phyloP scores from a whole-genome alignment of 2,329 filamentous ascomycete genomes.

The Penicillium sp. region DNA sequence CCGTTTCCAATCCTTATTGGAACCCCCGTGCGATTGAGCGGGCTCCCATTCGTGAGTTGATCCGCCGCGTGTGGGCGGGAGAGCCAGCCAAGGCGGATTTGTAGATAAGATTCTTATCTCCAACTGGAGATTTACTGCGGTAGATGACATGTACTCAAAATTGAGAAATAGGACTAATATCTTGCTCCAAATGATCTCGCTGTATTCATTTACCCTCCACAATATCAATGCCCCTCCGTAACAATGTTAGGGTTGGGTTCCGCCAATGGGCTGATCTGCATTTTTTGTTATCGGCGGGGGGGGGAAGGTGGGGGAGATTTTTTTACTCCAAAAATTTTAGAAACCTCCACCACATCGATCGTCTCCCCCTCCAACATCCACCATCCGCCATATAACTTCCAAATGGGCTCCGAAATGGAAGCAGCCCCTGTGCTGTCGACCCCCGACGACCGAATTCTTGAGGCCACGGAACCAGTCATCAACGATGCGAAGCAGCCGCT shows the following conservation, averaged over 20 bases:
- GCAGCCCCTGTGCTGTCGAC: conserved; percentile 63
- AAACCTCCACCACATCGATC: conserved; percentile 7
- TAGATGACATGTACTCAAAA: background rate
- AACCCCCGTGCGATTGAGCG: conserved; percentile 60
- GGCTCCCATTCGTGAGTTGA: conserved; percentile 56
- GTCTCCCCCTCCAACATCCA: conserved; percentile 11
- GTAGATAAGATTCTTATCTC: conserved; percentile 31
- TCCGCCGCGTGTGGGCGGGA: conserved; percentile 63
- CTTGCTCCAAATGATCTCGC: background rate
- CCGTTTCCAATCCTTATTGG: conserved; percentile 60
- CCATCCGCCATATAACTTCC: background rate
- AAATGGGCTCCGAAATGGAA: conserved; percentile 38
- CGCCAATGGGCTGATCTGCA: conserved; percentile 24
- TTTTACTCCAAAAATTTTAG: conserved; percentile 23
- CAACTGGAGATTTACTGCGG: background rate
- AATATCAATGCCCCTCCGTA: background rate
- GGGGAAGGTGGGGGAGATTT: conserved; percentile 36
- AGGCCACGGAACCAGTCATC: conserved; percentile 51
- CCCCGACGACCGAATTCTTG: conserved; percentile 62
- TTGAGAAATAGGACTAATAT: too few relatives aligned
- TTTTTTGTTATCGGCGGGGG: conserved; percentile 31
- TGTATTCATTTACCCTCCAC: too few relatives aligned
- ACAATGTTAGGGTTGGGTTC: conserved; percentile 16
- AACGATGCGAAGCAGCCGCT: conserved; percentile 38
- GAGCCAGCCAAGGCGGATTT: conserved; percentile 58